Evolutionary conservation across 495 filamentous ascomycete species (phyloP).

Genomic region (Cenococcum geophilum): DNA sequence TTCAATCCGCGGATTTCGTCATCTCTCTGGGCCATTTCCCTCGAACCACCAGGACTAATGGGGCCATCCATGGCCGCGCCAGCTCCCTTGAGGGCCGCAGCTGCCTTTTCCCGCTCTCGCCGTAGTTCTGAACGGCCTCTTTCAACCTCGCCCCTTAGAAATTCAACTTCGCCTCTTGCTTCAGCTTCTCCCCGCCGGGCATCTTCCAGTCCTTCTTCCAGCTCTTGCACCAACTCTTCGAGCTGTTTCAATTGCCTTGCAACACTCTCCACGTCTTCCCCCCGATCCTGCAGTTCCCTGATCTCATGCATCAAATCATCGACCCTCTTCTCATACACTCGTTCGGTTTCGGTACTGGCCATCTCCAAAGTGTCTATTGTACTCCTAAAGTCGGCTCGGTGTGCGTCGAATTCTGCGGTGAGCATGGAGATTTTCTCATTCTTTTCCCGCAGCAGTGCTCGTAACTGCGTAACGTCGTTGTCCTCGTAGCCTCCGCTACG

Average conservation of each 20-base stretch:
- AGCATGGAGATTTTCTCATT: conserved; percentile 92
- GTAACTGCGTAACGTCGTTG: conserved; percentile 68
- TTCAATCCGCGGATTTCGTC: conserved; percentile 96
- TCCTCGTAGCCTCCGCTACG: conserved; percentile 57
- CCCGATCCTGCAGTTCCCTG: conserved; percentile 69
- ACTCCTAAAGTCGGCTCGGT: conserved; percentile 91
- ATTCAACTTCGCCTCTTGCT: conserved; percentile 92
- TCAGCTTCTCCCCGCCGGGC: conserved; percentile 94
- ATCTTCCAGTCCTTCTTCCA: conserved; percentile 96
- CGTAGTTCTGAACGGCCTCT: conserved; percentile 83
- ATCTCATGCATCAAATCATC: conserved; percentile 85
- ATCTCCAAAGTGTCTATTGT: conserved; percentile 96
- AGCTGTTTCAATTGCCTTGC: conserved; percentile 87
- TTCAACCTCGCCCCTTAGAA: conserved; percentile 92
- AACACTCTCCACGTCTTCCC: conserved; percentile 85
- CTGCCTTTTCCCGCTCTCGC: conserved; percentile 83
- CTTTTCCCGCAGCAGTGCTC: conserved; percentile 80
- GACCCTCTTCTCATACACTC: conserved; percentile 92
- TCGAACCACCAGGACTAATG: conserved; percentile 48
- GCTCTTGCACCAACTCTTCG: conserved; percentile 90
- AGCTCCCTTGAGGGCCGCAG: conserved; percentile 52
- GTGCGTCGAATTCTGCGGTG: conserved; percentile 89
- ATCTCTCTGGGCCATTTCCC: conserved; percentile 87
- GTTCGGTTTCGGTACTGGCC: conserved; percentile 91
- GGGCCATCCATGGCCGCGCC: conserved; percentile 49